phyloP scores from a whole-genome alignment of 148 eudicot genomes.

The Limonium bicolor region DNA sequence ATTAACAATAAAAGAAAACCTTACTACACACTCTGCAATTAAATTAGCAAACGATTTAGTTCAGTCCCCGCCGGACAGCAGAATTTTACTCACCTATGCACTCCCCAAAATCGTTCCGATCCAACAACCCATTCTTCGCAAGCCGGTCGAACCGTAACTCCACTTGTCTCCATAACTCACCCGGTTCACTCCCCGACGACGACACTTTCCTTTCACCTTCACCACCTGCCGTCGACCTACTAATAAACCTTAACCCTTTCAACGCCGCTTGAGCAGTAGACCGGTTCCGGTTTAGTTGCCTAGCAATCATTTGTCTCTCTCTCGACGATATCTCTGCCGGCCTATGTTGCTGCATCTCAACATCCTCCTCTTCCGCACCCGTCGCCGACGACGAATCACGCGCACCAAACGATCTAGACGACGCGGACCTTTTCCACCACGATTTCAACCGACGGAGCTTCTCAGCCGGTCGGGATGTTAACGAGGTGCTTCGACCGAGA shows the following conservation, averaged over 20 bases:
- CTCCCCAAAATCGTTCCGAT: constrained; percentile 75
- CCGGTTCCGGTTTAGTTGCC: constrained; percentile 35
- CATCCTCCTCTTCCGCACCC: constrained; percentile 12
- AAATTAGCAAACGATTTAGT: no score
- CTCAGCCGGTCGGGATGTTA: constrained; percentile 30
- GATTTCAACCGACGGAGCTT: no score
- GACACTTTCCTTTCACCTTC: neutral
- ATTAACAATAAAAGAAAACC: neutral
- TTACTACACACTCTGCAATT: no score
- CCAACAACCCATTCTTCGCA: constrained; percentile 39
- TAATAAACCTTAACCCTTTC: constrained; percentile 70
- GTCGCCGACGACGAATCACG: constrained; percentile 8
- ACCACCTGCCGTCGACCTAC: constrained; percentile 21
- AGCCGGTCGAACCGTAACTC: constrained; percentile 41
- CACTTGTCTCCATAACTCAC: constrained; percentile 47
- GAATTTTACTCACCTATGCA: constrained; percentile 50
- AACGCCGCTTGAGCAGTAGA: constrained; percentile 74
- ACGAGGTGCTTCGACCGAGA: constrained; percentile 30
- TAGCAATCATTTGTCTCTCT: constrained; percentile 29
- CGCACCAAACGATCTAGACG: constrained; percentile 10
- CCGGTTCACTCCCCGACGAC: constrained; percentile 11
- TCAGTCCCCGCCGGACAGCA: no score
- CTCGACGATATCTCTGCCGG: constrained; percentile 18
- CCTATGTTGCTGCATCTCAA: no score
- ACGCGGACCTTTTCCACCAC: constrained; percentile 21